Base-by-base conservation (phyloP, 441 rosid genomes). In the Capsella rubella region DNA sequence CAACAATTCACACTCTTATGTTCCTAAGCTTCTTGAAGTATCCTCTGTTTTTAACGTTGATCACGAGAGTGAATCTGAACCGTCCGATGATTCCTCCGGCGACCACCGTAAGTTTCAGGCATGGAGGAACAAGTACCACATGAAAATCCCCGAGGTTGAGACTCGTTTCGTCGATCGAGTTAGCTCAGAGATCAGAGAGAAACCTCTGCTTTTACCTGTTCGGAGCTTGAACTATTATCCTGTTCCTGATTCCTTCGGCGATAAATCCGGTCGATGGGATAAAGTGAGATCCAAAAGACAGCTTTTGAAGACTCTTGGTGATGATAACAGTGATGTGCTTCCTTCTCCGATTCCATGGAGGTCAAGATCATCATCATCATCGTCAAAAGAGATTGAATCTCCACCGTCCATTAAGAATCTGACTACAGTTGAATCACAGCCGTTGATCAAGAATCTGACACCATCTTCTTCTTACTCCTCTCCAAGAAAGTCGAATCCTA, bases 341-440 rank as follows among this genome's bases (percentile, higher is more conserved):
- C 96, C 96, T 63, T 95, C 99, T 42, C 96, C 98, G n/a, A 87
- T 92, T 72, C 99, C 99, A 10, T 95, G 99, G 99, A 79, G 92
- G 40, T 88, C 97, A 64, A 85, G 95, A 69, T 90, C 96, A 21
- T 34, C 37, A 21, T 34, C 37, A 34, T 18, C 71, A 9, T 74
- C 74, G 29, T 27, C 75, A 2, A 54, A 0, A 15, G 88, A 87
- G 81, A 70, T 77, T 76, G 95, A 89, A 71, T 77, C 80, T 79
- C 66, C 47, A 18, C 59, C 64, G 64, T 58, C 5, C 1, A 12
- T 65, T 15, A 85, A 83, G 72, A 63, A 56, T 53, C 49, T 14
- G 2, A 49, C 54, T 15, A 75, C 76, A 47, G 58, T 73, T 34
- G 82, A 83, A 28, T 37, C 34, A 2, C 59, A 78, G 53, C 79